These are phyloP conservation scores for Backusella liffmaniae DNA, from an alignment of 192 early-diverging fungal species.

Conservation along the genomic window DNA sequence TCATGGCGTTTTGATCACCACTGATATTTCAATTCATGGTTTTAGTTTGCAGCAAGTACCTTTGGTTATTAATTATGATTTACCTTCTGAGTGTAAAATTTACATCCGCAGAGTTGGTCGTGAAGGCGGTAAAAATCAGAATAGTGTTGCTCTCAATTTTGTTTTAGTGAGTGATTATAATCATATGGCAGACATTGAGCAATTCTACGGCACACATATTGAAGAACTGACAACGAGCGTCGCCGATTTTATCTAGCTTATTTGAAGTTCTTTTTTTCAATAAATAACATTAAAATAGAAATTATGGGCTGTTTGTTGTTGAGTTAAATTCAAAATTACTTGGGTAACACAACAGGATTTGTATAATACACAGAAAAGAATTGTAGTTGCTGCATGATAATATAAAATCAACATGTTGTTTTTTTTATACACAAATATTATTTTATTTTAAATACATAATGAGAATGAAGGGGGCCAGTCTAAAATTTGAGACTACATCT, in stretches of 20 bases:
- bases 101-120: conserved; percentile 99
- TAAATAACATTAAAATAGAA: too few species aligned
- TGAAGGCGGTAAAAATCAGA: conserved; percentile 99
- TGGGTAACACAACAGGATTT: not conserved
- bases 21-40: conserved; percentile 96
- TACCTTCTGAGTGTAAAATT: conserved; percentile 95
- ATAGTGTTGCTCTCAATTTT: conserved; percentile 99
- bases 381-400: too few species aligned
- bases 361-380: not conserved
- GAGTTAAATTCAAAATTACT: too few species aligned
- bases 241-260: conserved; percentile 73
- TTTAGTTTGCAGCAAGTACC: conserved; percentile 99
- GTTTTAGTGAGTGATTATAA: conserved; percentile 89
- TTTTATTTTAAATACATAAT: not conserved
- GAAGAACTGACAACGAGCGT: conserved; percentile 99
- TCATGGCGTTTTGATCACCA: conserved; percentile 96
- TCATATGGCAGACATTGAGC: conserved; percentile 83
- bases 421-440: not conserved
- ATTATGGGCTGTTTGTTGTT: too few species aligned
- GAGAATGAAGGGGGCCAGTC: not conserved
- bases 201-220: conserved; percentile 98
- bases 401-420: too few species aligned
- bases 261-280: too few species aligned
- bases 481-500: not conserved
- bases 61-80: conserved; percentile 96